Percentiles rank a stretch among this genome's conserved stretches.
These are phyloP conservation scores for Trypanosoma melophagium DNA, from an alignment of 208 protist species.

Conservation along the genomic window DNA sequence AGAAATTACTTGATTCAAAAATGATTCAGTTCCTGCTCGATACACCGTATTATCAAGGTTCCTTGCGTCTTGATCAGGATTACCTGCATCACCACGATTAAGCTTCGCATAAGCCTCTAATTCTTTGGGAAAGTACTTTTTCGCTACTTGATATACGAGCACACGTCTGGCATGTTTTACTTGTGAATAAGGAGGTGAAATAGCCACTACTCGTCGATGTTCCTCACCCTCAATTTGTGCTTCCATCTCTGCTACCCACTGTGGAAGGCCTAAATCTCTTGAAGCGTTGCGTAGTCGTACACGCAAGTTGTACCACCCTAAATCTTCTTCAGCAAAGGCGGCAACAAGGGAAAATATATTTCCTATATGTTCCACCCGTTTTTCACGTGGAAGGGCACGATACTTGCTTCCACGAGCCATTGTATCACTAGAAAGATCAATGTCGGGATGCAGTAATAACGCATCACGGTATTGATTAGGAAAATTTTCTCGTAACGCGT, in stretches of 20 bases:
- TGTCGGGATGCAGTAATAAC: slow-evolving; percentile 64
- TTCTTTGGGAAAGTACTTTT: slow-evolving; percentile 84
- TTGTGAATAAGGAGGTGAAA: slow-evolving; percentile 68
- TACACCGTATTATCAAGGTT: slow-evolving; percentile 44
- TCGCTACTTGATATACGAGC: slow-evolving; percentile 67
- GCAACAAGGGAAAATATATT: slow-evolving; percentile 65
- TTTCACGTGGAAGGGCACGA: slow-evolving; percentile 81
- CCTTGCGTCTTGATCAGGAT: slow-evolving; percentile 49
- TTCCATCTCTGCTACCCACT: slow-evolving; percentile 90
- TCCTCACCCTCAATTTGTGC: slow-evolving; percentile 71
- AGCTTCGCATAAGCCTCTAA: slow-evolving; percentile 59
- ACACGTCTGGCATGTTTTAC: slow-evolving; percentile 56
- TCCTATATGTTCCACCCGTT: slow-evolving; percentile 76
- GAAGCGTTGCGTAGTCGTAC: slow-evolving; percentile 76
- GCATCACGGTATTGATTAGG: slow-evolving; percentile 72
- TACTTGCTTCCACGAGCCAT: slow-evolving; percentile 59
- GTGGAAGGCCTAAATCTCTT: slow-evolving; percentile 63
- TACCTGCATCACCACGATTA: slow-evolving; percentile 46
- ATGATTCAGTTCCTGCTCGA: slow-evolving; percentile 36
- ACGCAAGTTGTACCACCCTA: slow-evolving; percentile 81
- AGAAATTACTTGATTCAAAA: slow-evolving; percentile 62
- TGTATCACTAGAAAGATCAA: slow-evolving; percentile 76
- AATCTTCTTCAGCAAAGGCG: slow-evolving; percentile 83
- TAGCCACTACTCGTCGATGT: slow-evolving; percentile 66
- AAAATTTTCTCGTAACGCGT: slow-evolving; percentile 83